Conservation (phyloP, 495 filamentous ascomycete genomes). For the Penicillium steckii region DNA sequence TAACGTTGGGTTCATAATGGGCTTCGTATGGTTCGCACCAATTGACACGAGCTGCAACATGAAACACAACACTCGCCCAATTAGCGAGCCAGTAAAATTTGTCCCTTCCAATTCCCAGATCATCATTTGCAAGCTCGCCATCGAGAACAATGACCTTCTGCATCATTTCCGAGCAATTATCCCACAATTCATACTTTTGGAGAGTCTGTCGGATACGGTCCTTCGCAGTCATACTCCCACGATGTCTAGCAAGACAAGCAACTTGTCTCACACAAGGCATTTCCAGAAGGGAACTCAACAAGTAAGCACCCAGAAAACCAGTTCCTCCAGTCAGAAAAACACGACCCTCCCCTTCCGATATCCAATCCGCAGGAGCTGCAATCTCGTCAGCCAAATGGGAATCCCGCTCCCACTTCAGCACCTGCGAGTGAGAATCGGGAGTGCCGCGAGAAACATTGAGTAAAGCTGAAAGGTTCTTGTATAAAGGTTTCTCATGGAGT, state of each 20-base stretch:
- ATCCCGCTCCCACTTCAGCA: background rate
- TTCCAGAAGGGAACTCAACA: conserved; percentile 1
- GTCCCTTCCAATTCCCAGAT: background rate
- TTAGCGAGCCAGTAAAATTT: conserved; percentile 6
- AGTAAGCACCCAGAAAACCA: conserved; percentile 5
- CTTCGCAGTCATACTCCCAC: background rate
- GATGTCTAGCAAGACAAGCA: conserved; percentile 10
- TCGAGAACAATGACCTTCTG: conserved; percentile 13
- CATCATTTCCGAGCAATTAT: background rate
- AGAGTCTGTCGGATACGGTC: background rate
- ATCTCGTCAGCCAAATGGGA: background rate
- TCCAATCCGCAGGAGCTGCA: too few species aligned
- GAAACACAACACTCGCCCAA: conserved; percentile 16
- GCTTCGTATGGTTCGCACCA: conserved; percentile 17
- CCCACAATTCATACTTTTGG: conserved; percentile 7
- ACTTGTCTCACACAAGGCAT: conserved; percentile 9
- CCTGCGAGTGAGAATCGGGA: too few species aligned
- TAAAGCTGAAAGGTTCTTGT: too few species aligned
- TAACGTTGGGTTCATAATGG: conserved; percentile 17
- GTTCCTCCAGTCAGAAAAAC: conserved; percentile 15
- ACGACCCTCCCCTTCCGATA: background rate
- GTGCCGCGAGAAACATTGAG: too few species aligned
- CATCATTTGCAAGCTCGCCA: conserved; percentile 6
- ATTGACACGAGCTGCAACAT: conserved; percentile 23
- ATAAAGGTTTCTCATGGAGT: too few species aligned